A percentile compares a stretch with the other conserved stretches of the same genome.
These are phyloP conservation scores for Tolypocladium tundrense DNA, from an alignment of 2,329 filamentous ascomycete genomes.

Conservation along the genomic window DNA sequence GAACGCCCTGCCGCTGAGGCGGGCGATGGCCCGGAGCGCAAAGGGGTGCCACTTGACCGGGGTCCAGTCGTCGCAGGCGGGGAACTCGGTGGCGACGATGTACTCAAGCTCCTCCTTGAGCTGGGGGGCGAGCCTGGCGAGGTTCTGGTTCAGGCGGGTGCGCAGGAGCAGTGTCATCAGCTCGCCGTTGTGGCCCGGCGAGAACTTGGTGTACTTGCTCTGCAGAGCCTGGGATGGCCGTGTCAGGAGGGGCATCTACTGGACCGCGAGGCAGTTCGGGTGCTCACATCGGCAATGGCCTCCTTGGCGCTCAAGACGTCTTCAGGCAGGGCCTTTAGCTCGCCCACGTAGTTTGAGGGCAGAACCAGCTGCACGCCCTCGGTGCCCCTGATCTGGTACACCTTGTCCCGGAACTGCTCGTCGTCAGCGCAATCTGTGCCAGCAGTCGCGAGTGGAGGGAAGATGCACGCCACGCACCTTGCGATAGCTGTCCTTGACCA, in stretches of 20 bases:
- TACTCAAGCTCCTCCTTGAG: slow-evolving; percentile 37
- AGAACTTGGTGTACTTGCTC: slow-evolving; percentile 41
- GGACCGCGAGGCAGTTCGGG: background rate
- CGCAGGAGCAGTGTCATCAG: slow-evolving; percentile 32
- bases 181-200: slow-evolving; percentile 34
- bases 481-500: slow-evolving; percentile 37
- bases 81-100: slow-evolving; percentile 35
- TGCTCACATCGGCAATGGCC: slow-evolving; percentile 34
- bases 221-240: slow-evolving; percentile 30
- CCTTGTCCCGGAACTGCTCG: slow-evolving; percentile 33
- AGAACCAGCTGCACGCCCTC: slow-evolving; percentile 38
- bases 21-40: slow-evolving; percentile 39
- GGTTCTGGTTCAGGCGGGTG: slow-evolving; percentile 36
- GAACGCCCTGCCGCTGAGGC: slow-evolving; percentile 43
- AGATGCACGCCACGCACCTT: slow-evolving; percentile 23
- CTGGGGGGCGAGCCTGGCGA: slow-evolving; percentile 33
- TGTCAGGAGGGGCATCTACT: background rate
- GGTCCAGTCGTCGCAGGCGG: slow-evolving; percentile 43
- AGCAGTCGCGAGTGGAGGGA: background rate
- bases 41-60: slow-evolving; percentile 42
- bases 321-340: slow-evolving; percentile 38
- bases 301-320: slow-evolving; percentile 36
- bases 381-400: slow-evolving; percentile 41
- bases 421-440: slow-evolving; percentile 6
- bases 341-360: slow-evolving; percentile 31